A percentile compares a stretch with the other conserved stretches of the same genome.
Conservation (phyloP, 2,329 filamentous ascomycete genomes). For the Gnomoniopsis smithogilvyi region DNA sequence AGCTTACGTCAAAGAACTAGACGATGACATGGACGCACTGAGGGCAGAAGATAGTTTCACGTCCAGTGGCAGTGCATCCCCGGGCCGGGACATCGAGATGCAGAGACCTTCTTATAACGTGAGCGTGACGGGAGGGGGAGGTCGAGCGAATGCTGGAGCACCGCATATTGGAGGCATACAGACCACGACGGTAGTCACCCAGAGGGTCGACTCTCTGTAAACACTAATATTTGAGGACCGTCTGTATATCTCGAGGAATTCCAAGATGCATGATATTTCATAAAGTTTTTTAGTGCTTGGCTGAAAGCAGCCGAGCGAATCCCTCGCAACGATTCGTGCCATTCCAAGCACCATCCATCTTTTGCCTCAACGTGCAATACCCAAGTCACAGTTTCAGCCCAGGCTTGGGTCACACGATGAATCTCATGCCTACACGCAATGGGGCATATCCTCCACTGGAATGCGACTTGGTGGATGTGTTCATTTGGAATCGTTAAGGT, state of each 20-base stretch:
- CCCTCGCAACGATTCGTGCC: too few relatives aligned
- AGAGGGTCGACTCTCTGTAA: not conserved
- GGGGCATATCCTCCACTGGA: too few relatives aligned
- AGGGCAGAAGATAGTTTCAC: not conserved
- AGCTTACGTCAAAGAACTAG: slow-evolving; percentile 2
- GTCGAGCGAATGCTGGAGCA: slow-evolving; percentile 15
- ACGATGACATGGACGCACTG: slow-evolving; percentile 6
- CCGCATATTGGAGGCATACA: slow-evolving; percentile 17
- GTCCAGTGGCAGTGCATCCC: not conserved
- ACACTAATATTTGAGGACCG: not conserved
- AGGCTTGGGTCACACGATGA: too few relatives aligned
- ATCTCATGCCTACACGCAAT: too few relatives aligned
- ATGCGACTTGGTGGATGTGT: too few relatives aligned
- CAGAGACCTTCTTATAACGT: slow-evolving; percentile 16
- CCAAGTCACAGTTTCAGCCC: too few relatives aligned
- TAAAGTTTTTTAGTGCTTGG: too few relatives aligned
- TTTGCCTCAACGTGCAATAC: too few relatives aligned
- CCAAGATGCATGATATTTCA: not conserved
- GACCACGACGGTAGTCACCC: slow-evolving; percentile 24
- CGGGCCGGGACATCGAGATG: slow-evolving; percentile 3
- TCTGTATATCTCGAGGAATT: not conserved
- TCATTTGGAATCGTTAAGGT: too few relatives aligned
- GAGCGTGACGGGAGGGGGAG: slow-evolving; percentile 15
- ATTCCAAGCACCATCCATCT: too few relatives aligned
- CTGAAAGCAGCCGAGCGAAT: too few relatives aligned